phyloP scores from a whole-genome alignment of 441 rosid genomes.

The Erodium trifolium region DNA sequence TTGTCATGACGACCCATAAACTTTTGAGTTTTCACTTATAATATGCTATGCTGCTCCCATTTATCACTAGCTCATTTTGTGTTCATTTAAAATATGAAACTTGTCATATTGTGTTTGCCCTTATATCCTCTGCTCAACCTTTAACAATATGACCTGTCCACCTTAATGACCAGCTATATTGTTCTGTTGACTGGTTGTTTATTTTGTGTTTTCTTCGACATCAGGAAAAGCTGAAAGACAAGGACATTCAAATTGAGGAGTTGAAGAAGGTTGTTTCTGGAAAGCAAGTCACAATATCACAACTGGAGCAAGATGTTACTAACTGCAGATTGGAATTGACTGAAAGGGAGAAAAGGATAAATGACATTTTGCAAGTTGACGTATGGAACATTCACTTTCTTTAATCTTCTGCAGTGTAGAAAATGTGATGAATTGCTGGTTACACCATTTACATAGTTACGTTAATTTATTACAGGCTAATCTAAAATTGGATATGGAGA shows the following conservation, averaged over 20 bases:
- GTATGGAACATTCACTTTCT: slow-evolving; percentile 24
- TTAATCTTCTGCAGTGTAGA: neutral
- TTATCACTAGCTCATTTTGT: slow-evolving; percentile 10
- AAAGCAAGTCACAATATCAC: slow-evolving; percentile 51
- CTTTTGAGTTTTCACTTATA: neutral
- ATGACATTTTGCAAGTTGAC: slow-evolving; percentile 41
- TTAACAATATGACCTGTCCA: neutral
- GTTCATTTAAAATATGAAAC: neutral
- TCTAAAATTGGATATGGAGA: slow-evolving; percentile 48
- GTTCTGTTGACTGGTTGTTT: slow-evolving; percentile 3
- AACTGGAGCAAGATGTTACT: slow-evolving; percentile 66
- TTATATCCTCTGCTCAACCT: neutral
- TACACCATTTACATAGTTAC: neutral
- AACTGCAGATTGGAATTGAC: slow-evolving; percentile 50
- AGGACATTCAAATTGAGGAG: slow-evolving; percentile 60
- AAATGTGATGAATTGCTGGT: neutral
- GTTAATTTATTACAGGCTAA: slow-evolving; percentile 36
- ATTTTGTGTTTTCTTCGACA: slow-evolving; percentile 17
- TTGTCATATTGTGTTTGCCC: neutral
- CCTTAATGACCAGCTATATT: neutral
- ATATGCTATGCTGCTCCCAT: neutral
- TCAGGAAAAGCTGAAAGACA: slow-evolving; percentile 62
- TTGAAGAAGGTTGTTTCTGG: slow-evolving; percentile 35
- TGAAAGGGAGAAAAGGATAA: slow-evolving; percentile 59
- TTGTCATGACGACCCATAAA: neutral